These are phyloP conservation scores for Cordyceps tenuipes DNA, from an alignment of 2,329 filamentous ascomycete species.

Conservation along the genomic window DNA sequence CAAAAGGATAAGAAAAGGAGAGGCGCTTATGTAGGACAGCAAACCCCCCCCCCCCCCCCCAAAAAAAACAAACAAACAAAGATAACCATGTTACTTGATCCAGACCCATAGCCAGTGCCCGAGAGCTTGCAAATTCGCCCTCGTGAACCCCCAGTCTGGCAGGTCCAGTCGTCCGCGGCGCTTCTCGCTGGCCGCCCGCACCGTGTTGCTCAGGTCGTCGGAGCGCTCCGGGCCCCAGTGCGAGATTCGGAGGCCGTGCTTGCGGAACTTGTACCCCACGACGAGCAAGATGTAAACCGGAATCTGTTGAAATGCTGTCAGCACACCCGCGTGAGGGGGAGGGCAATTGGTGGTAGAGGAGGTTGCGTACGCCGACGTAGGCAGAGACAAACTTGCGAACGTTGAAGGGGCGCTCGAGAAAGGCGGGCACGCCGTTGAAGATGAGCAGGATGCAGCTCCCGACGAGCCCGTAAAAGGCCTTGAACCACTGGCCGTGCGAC, in stretches of 20 bases:
- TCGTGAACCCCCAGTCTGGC: conserved; percentile 25
- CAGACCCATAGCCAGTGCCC: conserved; percentile 29
- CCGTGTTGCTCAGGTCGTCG: conserved; percentile 28
- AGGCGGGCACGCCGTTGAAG: conserved; percentile 28
- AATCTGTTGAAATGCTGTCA: conserved; percentile 17
- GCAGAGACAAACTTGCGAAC: conserved; percentile 28
- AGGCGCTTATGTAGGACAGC: neutral
- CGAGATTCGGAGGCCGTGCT: conserved; percentile 25
- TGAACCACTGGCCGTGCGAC: conserved; percentile 31
- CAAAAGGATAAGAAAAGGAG: neutral
- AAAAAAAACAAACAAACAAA: neutral
- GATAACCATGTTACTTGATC: conserved; percentile 21
- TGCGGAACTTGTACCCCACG: conserved; percentile 29
- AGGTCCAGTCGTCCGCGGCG: conserved; percentile 29
- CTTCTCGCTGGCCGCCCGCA: conserved; percentile 25
- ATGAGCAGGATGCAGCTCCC: conserved; percentile 25
- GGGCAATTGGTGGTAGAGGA: neutral
- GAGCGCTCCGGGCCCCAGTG: conserved; percentile 29
- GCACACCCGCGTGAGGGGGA: neutral
- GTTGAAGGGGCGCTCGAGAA: conserved; percentile 27
- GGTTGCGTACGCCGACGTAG: conserved; percentile 29
- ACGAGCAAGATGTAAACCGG: conserved; percentile 29
- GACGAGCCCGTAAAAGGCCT: conserved; percentile 26
- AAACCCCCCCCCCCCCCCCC: no score
- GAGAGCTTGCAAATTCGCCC: conserved; percentile 23